A percentile compares a stretch with the other conserved stretches of the same genome.
Conservation (phyloP, 2,329 filamentous ascomycete species). For the Pseudogymnoascus sp. region DNA sequence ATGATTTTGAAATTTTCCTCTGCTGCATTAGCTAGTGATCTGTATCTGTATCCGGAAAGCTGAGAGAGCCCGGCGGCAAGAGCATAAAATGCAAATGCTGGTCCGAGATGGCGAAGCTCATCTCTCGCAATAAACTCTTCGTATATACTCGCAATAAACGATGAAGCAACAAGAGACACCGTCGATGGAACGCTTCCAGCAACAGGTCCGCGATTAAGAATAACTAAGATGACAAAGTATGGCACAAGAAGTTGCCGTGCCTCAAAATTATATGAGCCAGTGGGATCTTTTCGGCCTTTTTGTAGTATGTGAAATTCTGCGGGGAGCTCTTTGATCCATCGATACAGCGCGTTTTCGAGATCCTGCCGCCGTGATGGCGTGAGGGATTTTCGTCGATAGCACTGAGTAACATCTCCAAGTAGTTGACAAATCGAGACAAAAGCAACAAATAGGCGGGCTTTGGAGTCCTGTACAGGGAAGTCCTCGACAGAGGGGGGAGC, state of each 20-base stretch:
- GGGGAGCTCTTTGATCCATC: slow-evolving; percentile 33
- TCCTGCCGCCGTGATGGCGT: not conserved
- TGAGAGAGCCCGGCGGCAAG: slow-evolving; percentile 5
- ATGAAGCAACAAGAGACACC: slow-evolving; percentile 1
- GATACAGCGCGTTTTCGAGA: slow-evolving; percentile 19
- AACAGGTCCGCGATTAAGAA: slow-evolving; percentile 1
- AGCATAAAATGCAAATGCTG: slow-evolving; percentile 6
- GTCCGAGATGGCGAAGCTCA: slow-evolving; percentile 9
- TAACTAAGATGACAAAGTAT: slow-evolving; percentile 10
- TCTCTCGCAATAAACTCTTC: slow-evolving; percentile 9
- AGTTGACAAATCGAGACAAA: slow-evolving; percentile 9
- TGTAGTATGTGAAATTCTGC: slow-evolving; percentile 18
- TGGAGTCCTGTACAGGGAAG: not conserved
- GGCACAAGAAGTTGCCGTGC: slow-evolving; percentile 8
- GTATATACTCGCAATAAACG: slow-evolving; percentile 1
- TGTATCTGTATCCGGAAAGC: slow-evolving; percentile 10
- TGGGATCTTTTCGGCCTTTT: not conserved
- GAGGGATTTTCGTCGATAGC: slow-evolving; percentile 8
- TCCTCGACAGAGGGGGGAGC: slow-evolving; percentile 9
- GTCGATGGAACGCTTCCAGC: not conserved
- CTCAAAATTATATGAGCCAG: slow-evolving; percentile 21
- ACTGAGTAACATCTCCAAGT: slow-evolving; percentile 9
- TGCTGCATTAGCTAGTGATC: not conserved
- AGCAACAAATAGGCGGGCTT: slow-evolving; percentile 7
- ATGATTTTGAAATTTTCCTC: slow-evolving; percentile 10